Evolutionary conservation across 2,329 filamentous ascomycete species (phyloP).

Genomic region (Apiospora aurea): DNA sequence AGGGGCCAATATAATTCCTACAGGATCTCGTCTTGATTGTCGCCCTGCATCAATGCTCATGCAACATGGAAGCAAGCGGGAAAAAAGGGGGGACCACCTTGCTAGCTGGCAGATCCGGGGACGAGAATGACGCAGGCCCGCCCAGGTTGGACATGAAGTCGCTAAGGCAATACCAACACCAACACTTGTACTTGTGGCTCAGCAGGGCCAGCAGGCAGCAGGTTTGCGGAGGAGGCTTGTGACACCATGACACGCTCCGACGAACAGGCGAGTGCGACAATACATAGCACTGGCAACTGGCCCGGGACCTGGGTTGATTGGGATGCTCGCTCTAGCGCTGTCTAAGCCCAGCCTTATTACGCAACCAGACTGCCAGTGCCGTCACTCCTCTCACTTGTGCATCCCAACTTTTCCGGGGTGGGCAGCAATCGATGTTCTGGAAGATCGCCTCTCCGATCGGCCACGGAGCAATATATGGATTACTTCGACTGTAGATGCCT

Average conservation of each 20-base stretch:
- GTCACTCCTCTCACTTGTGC: constrained; percentile 1
- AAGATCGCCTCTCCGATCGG: neutral
- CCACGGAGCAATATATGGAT: neutral
- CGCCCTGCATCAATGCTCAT: neutral
- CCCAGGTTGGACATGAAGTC: neutral
- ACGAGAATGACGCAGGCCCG: constrained; percentile 8
- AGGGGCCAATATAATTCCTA: neutral
- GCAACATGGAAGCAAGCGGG: neutral
- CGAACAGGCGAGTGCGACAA: neutral
- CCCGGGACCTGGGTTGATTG: neutral
- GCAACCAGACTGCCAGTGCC: neutral
- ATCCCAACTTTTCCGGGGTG: constrained; percentile 2
- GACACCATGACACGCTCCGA: neutral
- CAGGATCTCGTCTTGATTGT: neutral
- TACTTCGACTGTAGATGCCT: neutral
- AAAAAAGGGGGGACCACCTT: neutral
- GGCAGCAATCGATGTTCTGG: constrained; percentile 2
- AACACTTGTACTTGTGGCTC: neutral
- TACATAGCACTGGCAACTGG: neutral
- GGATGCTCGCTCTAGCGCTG: neutral
- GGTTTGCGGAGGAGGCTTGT: constrained; percentile 11
- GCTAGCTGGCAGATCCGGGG: constrained; percentile 4
- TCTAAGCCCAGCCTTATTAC: constrained; percentile 20
- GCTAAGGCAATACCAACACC: neutral
- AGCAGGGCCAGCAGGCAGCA: neutral